Evolutionary conservation across 768 basidiomycete genomes (phyloP).

Genomic region (Candolleomyces aberdarensis): DNA sequence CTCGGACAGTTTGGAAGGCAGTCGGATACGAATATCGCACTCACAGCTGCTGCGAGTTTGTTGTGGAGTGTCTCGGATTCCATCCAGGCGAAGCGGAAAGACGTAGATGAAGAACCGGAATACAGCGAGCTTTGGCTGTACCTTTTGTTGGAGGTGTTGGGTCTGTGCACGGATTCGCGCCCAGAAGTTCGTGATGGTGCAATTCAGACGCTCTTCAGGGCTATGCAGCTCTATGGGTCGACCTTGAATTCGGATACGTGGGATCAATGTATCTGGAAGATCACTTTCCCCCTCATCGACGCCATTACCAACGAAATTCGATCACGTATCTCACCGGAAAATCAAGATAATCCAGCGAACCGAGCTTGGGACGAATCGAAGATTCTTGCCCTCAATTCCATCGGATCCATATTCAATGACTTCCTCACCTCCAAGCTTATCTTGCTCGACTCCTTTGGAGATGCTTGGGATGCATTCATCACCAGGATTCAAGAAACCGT

Average conservation of each 20-base stretch:
- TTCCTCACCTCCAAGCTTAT: slow-evolving; percentile 77
- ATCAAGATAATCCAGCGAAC: slow-evolving; percentile 9
- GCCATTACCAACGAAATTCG: slow-evolving; percentile 59
- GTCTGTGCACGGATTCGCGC: slow-evolving; percentile 76
- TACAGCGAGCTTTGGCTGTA: slow-evolving; percentile 95
- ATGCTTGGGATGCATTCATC: slow-evolving; percentile 76
- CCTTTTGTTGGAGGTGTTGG: slow-evolving; percentile 78
- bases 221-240: slow-evolving; percentile 90
- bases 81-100: slow-evolving; percentile 80
- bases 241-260: slow-evolving; percentile 81
- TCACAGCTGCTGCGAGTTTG: slow-evolving; percentile 90
- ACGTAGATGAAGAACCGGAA: slow-evolving; percentile 57
- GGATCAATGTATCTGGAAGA: slow-evolving; percentile 89
- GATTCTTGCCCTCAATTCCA: slow-evolving; percentile 77
- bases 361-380: slow-evolving; percentile 84
- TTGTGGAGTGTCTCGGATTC: slow-evolving; percentile 97
- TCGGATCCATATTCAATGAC: slow-evolving; percentile 79
- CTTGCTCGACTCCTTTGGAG: slow-evolving; percentile 62
- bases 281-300: slow-evolving; percentile 85
- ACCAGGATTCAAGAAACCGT: slow-evolving; percentile 69
- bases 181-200: slow-evolving; percentile 91
- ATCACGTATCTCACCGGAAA: slow-evolving; percentile 12
- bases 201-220: slow-evolving; percentile 92
- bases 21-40: slow-evolving; percentile 91
- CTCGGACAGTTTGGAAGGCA: slow-evolving; percentile 91